phyloP scores from a whole-genome alignment of 441 rosid species.

The Viola pubescens region DNA sequence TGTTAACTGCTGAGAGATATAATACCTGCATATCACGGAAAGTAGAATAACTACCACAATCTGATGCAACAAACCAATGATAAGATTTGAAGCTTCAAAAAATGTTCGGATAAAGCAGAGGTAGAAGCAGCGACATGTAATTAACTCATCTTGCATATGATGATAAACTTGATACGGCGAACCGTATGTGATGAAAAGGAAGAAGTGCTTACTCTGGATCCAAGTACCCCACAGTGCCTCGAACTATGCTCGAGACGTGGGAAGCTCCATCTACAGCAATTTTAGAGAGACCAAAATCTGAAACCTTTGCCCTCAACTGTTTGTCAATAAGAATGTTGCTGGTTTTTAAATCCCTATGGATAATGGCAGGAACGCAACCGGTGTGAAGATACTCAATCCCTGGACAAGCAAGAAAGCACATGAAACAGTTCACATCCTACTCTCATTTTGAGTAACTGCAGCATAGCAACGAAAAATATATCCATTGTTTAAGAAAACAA shows the following conservation, averaged over 20 bases:
- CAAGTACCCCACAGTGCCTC: constrained; percentile 94
- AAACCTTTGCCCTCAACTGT: constrained; percentile 83
- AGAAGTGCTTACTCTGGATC: constrained; percentile 82
- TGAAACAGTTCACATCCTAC: background rate
- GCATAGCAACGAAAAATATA: constrained; percentile 1
- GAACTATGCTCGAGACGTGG: constrained; percentile 93
- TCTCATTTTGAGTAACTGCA: constrained; percentile 2
- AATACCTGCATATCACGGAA: constrained; percentile 51
- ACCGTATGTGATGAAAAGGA: background rate
- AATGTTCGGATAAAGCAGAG: background rate
- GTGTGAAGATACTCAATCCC: constrained; percentile 98
- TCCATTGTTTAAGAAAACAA: background rate
- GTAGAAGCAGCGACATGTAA: background rate
- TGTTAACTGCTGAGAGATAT: constrained; percentile 85
- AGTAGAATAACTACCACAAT: constrained; percentile 4
- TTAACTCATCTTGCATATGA: background rate
- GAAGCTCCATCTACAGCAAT: constrained; percentile 82
- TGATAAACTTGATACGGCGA: constrained; percentile 8
- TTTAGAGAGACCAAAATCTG: constrained; percentile 94
- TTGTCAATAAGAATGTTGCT: constrained; percentile 94
- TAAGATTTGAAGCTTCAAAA: background rate
- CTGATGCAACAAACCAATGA: background rate
- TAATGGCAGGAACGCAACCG: constrained; percentile 92
- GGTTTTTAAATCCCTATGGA: constrained; percentile 88
- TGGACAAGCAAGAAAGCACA: constrained; percentile 21